phyloP scores from a whole-genome alignment of 371 early-diverging fungal genomes.

The Mucor ambiguus region DNA sequence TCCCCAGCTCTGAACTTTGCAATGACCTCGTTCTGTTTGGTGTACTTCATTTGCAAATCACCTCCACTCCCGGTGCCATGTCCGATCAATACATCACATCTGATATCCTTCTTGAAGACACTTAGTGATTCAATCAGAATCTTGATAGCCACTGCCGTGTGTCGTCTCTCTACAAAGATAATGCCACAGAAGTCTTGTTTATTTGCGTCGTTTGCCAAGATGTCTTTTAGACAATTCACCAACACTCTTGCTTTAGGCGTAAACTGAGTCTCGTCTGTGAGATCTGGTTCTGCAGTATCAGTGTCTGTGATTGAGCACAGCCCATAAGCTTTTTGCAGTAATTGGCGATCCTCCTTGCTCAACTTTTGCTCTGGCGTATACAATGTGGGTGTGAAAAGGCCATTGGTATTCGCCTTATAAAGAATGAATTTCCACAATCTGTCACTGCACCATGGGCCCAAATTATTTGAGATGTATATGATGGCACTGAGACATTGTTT shows the following conservation, averaged over 20 bases:
- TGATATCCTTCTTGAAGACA: constrained; percentile 50
- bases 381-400: constrained; percentile 8
- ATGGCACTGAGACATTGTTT: constrained; percentile 31
- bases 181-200: constrained; percentile 73
- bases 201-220: constrained; percentile 32
- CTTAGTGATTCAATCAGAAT: constrained; percentile 44
- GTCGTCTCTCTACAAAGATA: constrained; percentile 74
- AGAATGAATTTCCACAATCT: constrained; percentile 46
- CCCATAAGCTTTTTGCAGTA: constrained; percentile 19
- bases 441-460: constrained; percentile 71
- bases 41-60: constrained; percentile 58
- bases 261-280: constrained; percentile 30
- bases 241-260: constrained; percentile 59
- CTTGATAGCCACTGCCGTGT: constrained; percentile 67
- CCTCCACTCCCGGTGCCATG: constrained; percentile 52
- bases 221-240: constrained; percentile 54
- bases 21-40: constrained; percentile 65
- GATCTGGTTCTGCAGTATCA: constrained; percentile 19
- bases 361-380: constrained; percentile 1
- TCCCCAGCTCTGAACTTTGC: constrained; percentile 63
- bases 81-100: constrained; percentile 67
- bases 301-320: background rate
- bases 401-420: constrained; percentile 14
- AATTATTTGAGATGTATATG: constrained; percentile 31
- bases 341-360: constrained; percentile 22